phyloP scores from a whole-genome alignment of 192 early-diverging fungal species.

The Lunasporangiospora selenospora region DNA sequence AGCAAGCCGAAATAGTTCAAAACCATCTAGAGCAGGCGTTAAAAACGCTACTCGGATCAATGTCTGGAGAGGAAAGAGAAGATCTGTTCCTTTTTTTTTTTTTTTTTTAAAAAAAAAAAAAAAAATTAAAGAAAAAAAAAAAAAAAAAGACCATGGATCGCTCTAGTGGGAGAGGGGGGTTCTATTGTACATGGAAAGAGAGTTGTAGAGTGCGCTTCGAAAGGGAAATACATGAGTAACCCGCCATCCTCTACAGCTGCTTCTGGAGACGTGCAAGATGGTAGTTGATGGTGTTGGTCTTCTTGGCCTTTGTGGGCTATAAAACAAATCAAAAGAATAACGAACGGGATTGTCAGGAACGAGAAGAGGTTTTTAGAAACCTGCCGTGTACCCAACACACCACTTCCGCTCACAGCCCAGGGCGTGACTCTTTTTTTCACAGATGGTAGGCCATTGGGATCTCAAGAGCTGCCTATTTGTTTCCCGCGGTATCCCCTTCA shows the following conservation, averaged over 20 bases:
- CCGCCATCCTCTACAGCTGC: constrained; percentile 50
- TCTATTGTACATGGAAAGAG: constrained; percentile 20
- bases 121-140: not conserved
- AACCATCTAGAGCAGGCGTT: too few relatives aligned
- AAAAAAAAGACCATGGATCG: not conserved
- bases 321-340: not conserved
- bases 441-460: too few relatives aligned
- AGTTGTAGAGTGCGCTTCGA: not conserved
- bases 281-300: constrained; percentile 62
- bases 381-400: too few relatives aligned
- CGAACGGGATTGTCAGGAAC: not conserved
- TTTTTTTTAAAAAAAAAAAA: not conserved
- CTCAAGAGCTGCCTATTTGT: too few relatives aligned
- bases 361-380: not conserved
- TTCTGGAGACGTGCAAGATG: constrained; percentile 64
- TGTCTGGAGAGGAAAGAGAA: not conserved
- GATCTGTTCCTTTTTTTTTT: not conserved
- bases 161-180: too few relatives aligned
- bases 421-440: too few relatives aligned
- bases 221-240: not conserved
- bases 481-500: too few relatives aligned
- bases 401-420: too few relatives aligned
- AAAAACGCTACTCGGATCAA: too few relatives aligned
- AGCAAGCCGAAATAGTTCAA: too few relatives aligned
- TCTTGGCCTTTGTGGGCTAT: constrained; percentile 53